These are phyloP conservation scores for Mycena crocata DNA, from an alignment of 768 basidiomycete genomes.

Conservation along the genomic window DNA sequence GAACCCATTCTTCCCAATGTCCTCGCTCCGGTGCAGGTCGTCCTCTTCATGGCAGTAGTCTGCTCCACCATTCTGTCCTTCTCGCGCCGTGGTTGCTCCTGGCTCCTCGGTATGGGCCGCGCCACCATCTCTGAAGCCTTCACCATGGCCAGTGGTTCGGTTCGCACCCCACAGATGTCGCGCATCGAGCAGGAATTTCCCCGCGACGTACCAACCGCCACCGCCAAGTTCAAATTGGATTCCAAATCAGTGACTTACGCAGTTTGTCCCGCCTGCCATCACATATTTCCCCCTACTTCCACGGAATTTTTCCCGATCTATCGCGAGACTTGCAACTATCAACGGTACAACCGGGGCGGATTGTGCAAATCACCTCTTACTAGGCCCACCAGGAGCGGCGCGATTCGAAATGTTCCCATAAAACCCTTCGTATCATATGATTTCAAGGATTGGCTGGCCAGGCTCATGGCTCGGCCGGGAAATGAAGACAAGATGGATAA, in stretches of 20 bases:
- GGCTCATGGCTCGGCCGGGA: constrained; percentile 38
- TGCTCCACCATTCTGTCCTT: background rate
- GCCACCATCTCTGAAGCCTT: background rate
- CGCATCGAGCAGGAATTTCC: background rate
- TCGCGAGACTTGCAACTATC: background rate
- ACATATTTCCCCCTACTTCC: background rate
- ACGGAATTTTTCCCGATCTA: background rate
- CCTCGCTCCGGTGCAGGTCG: too few species aligned
- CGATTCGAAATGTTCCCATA: constrained; percentile 30
- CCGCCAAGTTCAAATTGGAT: background rate
- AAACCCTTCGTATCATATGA: constrained; percentile 36
- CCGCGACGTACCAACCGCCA: background rate
- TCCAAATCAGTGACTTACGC: background rate
- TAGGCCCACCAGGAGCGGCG: background rate
- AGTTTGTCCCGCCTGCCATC: background rate
- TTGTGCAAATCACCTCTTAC: background rate
- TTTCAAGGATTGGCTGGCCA: constrained; percentile 44
- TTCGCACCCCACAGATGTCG: background rate
- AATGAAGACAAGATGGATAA: constrained; percentile 41
- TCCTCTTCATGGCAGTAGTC: background rate
- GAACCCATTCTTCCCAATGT: too few species aligned
- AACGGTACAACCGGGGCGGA: background rate
- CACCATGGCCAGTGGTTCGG: background rate
- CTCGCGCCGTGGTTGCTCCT: background rate
- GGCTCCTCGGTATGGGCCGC: background rate